Evolutionary conservation across 495 filamentous ascomycete genomes (phyloP).

Genomic region (Aspergillus heteromorphus): DNA sequence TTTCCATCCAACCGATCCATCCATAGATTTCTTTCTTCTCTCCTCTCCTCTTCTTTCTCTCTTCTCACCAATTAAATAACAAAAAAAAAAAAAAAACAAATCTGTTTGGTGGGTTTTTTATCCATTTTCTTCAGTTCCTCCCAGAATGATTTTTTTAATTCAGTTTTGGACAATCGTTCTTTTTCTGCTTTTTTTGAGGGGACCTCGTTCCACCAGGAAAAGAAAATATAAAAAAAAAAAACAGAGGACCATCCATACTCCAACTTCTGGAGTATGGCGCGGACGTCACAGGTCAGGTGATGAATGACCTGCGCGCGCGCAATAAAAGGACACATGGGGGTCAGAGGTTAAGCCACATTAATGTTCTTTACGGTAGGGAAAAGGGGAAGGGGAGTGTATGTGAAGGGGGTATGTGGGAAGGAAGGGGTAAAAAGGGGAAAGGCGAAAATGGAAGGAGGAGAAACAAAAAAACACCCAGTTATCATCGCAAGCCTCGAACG

Average conservation of each 20-base stretch:
- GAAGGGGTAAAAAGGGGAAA: constrained; percentile 5
- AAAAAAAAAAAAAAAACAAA: constrained; percentile 10
- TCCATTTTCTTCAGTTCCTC: constrained; percentile 9
- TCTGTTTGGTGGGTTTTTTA: constrained; percentile 9
- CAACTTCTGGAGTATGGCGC: background rate
- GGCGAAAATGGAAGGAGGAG: constrained; percentile 2
- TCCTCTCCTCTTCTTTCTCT: background rate
- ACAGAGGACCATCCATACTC: background rate
- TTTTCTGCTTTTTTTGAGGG: constrained; percentile 22
- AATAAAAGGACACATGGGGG: constrained; percentile 2
- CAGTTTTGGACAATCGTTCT: constrained; percentile 2
- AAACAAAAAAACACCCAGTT: constrained; percentile 12
- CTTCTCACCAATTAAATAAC: constrained; percentile 11
- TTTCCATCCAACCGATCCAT: constrained; percentile 9
- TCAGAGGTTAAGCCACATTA: constrained; percentile 33
- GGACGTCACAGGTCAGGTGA: background rate
- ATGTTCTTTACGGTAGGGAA: constrained; percentile 24
- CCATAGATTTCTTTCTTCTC: constrained; percentile 4
- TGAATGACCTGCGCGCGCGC: background rate
- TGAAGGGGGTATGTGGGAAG: constrained; percentile 3
- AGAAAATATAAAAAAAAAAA: too few relatives aligned
- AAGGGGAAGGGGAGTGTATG: constrained; percentile 2
- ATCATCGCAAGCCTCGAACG: background rate
- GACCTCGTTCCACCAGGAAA: constrained; percentile 17
- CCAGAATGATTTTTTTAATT: constrained; percentile 5